Percentiles rank a stretch among this genome's conserved stretches.
phyloP scores from a whole-genome alignment of 768 basidiomycete species.

The Suillus ampliporus region DNA sequence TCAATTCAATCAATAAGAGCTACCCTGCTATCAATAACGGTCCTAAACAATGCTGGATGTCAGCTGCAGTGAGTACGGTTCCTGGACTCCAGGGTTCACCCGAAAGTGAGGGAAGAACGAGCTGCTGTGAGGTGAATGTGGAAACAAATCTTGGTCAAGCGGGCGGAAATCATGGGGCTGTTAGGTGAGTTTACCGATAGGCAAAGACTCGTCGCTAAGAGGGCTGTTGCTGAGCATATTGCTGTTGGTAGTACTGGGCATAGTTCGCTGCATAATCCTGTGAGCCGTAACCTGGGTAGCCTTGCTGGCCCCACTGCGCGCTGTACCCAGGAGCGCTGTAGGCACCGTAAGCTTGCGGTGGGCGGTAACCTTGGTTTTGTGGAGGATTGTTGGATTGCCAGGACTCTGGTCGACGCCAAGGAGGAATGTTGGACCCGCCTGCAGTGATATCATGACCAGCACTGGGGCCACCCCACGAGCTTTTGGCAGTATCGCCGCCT shows the following conservation, averaged over 20 bases:
- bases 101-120: constrained; percentile 4
- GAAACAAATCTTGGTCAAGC: constrained; percentile 8
- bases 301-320: constrained; percentile 45
- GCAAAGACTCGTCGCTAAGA: constrained; percentile 5
- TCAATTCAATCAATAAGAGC: constrained; percentile 12
- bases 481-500: constrained; percentile 57
- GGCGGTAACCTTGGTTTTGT: constrained; percentile 66
- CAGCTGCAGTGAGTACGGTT: constrained; percentile 10
- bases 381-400: constrained; percentile 68
- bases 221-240: constrained; percentile 78
- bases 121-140: constrained; percentile 7
- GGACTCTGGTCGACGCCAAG: constrained; percentile 89
- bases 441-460: constrained; percentile 61
- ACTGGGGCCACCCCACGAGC: constrained; percentile 69
- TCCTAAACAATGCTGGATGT: constrained; percentile 12
- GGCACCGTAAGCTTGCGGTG: constrained; percentile 67
- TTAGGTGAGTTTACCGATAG: constrained; percentile 6
- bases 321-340: constrained; percentile 49
- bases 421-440: constrained; percentile 80
- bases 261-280: constrained; percentile 79
- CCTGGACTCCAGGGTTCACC: not conserved
- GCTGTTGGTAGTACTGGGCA: constrained; percentile 87
- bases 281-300: constrained; percentile 44
- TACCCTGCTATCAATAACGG: constrained; percentile 11
- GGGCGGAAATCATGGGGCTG: constrained; percentile 6